phyloP scores from a whole-genome alignment of 805 yeast genomes.

The Wickerhamomyces strasburgensis region DNA sequence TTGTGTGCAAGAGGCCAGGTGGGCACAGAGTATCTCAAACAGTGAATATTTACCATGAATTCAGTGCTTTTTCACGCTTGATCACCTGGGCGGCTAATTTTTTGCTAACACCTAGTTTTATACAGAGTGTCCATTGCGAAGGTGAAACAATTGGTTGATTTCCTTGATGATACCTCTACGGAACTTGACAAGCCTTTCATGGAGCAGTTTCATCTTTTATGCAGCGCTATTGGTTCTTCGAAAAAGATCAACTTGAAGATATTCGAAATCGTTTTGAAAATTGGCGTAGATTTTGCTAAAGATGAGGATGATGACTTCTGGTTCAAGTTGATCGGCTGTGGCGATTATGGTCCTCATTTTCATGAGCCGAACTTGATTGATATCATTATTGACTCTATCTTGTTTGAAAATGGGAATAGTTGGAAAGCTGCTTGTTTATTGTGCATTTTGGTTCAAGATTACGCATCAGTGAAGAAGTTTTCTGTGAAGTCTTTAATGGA shows the following conservation, averaged over 20 bases:
- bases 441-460: constrained; percentile 23
- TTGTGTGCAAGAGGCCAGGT: not conserved
- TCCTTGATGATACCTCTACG: constrained; percentile 8
- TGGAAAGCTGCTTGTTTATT: constrained; percentile 26
- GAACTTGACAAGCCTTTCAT: constrained; percentile 11
- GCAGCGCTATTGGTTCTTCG: constrained; percentile 7
- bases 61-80: not conserved
- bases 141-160: constrained; percentile 5
- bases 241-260: constrained; percentile 10
- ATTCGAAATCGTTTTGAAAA: constrained; percentile 20
- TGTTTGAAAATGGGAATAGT: constrained; percentile 11
- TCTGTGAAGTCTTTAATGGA: not conserved
- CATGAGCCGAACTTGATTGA: constrained; percentile 12
- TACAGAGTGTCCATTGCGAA: constrained; percentile 5
- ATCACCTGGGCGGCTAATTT: constrained; percentile 11
- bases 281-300: constrained; percentile 19
- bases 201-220: constrained; percentile 9
- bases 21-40: not conserved
- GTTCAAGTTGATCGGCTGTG: constrained; percentile 16
- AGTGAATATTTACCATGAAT: constrained; percentile 1
- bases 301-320: constrained; percentile 19
- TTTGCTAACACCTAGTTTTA: constrained; percentile 1
- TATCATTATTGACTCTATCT: constrained; percentile 9
- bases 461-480: constrained; percentile 6
- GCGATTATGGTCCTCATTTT: constrained; percentile 19